These are phyloP conservation scores for Wallacemonas sp. DNA, from an alignment of 208 protist genomes.

Conservation along the genomic window DNA sequence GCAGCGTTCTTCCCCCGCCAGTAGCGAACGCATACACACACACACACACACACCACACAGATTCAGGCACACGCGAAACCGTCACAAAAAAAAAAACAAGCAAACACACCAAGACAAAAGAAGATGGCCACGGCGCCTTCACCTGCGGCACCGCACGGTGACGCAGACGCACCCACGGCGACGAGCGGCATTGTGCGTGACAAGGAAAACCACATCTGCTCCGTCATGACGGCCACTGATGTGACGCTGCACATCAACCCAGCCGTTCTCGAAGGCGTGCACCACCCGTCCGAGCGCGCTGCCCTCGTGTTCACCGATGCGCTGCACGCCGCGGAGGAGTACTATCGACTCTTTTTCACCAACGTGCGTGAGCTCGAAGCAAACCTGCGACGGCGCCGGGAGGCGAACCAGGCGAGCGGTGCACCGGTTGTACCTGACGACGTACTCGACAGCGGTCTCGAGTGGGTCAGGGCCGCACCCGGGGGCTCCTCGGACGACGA, in stretches of 20 bases:
- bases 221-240: not conserved
- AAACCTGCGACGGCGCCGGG: not conserved
- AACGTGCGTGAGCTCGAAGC: slow-evolving; percentile 1
- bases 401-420: not conserved
- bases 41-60: too few species aligned
- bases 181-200: not conserved
- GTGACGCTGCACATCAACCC: slow-evolving; percentile 31
- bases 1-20: too few species aligned
- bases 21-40: too few species aligned
- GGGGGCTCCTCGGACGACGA: not conserved
- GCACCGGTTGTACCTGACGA: not conserved
- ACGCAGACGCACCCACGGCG: not conserved
- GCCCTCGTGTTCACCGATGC: slow-evolving; percentile 31
- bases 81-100: slow-evolving; percentile 10
- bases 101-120: not conserved
- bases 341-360: slow-evolving; percentile 48
- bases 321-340: slow-evolving; percentile 33
- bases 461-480: not conserved
- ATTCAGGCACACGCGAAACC: too few species aligned
- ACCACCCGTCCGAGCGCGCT: slow-evolving; percentile 28
- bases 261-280: slow-evolving; percentile 21
- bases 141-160: not conserved
- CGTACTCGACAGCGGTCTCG: not conserved
- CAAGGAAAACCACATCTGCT: slow-evolving; percentile 1
- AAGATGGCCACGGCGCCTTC: not conserved